A percentile compares a stretch with the other conserved stretches of the same genome.
phyloP scores from a whole-genome alignment of 2,329 filamentous ascomycete genomes.

The Cladosporium oxysporum region DNA sequence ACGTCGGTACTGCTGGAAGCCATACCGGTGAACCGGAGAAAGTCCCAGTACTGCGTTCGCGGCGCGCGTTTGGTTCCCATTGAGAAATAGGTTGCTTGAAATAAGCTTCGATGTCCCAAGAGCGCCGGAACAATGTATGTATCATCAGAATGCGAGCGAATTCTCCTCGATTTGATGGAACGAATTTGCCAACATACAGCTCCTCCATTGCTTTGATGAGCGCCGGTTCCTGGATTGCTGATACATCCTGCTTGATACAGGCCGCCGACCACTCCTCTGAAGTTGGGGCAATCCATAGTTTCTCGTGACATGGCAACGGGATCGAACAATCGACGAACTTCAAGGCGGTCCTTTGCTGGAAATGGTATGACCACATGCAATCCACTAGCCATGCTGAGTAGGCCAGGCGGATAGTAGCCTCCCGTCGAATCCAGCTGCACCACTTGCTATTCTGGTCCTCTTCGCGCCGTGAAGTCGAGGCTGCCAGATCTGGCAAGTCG shows the following conservation, averaged over 20 bases:
- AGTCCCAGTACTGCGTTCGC: slow-evolving; percentile 24
- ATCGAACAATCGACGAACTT: slow-evolving; percentile 25
- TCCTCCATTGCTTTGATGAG: slow-evolving; percentile 47
- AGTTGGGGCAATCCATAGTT: slow-evolving; percentile 27
- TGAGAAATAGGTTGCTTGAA: slow-evolving; percentile 48
- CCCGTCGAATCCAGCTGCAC: too few species aligned
- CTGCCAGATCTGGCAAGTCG: too few species aligned
- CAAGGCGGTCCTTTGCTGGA: slow-evolving; percentile 21
- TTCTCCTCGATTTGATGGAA: slow-evolving; percentile 49
- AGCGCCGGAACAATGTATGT: slow-evolving; percentile 53
- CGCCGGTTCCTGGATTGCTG: not conserved
- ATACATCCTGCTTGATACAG: slow-evolving; percentile 24
- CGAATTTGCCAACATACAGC: slow-evolving; percentile 52
- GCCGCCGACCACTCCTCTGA: slow-evolving; percentile 25
- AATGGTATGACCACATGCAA: slow-evolving; percentile 21
- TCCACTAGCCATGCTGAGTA: not conserved
- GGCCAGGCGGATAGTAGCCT: too few species aligned
- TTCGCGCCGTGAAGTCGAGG: too few species aligned
- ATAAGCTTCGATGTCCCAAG: slow-evolving; percentile 52
- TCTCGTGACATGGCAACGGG: slow-evolving; percentile 32
- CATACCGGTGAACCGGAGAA: slow-evolving; percentile 37
- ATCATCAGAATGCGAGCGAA: slow-evolving; percentile 53
- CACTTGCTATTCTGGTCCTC: too few species aligned
- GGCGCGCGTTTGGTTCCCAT: slow-evolving; percentile 32
- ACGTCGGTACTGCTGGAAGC: slow-evolving; percentile 51